Conservation (phyloP, 768 basidiomycete genomes). For the Daedaleopsis nitida region DNA sequence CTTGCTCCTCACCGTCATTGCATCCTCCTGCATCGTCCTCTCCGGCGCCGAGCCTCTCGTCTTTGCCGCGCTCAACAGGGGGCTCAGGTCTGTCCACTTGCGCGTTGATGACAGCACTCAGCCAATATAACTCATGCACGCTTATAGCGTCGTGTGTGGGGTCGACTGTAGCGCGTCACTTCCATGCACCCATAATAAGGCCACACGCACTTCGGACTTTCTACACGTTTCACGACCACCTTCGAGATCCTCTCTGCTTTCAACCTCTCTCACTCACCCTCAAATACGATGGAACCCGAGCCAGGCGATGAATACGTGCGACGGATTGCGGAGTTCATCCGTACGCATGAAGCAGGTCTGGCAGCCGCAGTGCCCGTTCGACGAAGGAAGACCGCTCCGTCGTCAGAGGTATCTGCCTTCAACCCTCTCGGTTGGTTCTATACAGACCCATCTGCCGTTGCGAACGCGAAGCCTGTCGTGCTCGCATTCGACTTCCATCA, state of each 20-base stretch:
- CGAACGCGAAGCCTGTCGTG: conserved; percentile 57
- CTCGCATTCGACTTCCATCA: conserved; percentile 78
- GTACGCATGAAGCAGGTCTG: conserved; percentile 69
- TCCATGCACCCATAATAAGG: conserved; percentile 12
- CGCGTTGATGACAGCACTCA: not conserved
- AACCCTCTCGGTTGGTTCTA: conserved; percentile 67
- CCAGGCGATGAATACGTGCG: conserved; percentile 78
- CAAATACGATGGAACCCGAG: conserved; percentile 51
- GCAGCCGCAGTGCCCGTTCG: conserved; percentile 63
- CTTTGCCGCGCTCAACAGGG: not conserved
- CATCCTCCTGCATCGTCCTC: not conserved
- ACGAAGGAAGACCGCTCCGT: conserved; percentile 32
- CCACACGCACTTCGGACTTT: conserved; percentile 13
- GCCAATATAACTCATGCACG: not conserved
- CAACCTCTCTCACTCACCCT: conserved; percentile 13
- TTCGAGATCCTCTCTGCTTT: not conserved
- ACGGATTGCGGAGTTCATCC: conserved; percentile 69
- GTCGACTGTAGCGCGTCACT: conserved; percentile 1
- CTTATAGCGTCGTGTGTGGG: conserved; percentile 6
- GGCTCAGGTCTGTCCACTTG: not conserved
- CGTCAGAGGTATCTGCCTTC: conserved; percentile 40
- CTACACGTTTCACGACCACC: conserved; percentile 9
- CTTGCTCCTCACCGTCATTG: not conserved
- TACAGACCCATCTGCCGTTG: conserved; percentile 34
- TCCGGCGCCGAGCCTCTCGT: not conserved